These are phyloP conservation scores for Populus davidiana DNA, from an alignment of 345 rosid species.

Conservation along the genomic window DNA sequence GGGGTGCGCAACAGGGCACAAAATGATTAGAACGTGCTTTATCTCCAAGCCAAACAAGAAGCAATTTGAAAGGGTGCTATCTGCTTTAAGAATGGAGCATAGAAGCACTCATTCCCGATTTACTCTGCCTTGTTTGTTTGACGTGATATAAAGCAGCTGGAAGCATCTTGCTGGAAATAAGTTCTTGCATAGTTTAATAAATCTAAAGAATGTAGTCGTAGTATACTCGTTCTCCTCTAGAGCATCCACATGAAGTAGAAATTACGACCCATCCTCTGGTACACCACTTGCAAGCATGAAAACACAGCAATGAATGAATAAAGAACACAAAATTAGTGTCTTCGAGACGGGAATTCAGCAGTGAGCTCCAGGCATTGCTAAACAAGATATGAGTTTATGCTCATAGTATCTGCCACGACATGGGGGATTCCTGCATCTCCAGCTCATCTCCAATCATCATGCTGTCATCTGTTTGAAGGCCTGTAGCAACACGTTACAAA, in stretches of 20 bases:
- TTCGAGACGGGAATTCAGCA: neutral
- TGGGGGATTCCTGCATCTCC: too few relatives aligned
- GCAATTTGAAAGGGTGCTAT: neutral
- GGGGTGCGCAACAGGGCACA: neutral
- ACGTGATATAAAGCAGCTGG: neutral
- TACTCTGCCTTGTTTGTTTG: neutral
- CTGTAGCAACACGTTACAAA: slow-evolving; percentile 18
- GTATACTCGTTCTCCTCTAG: neutral
- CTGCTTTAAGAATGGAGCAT: neutral
- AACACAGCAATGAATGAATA: neutral
- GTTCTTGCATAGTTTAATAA: neutral
- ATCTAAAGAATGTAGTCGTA: neutral
- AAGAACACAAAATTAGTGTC: neutral
- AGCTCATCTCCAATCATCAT: neutral
- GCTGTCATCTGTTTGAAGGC: slow-evolving; percentile 15
- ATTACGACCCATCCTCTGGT: neutral
- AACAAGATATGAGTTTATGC: neutral
- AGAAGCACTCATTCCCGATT: neutral
- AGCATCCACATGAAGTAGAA: neutral
- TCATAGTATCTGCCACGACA: neutral
- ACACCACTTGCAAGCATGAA: neutral
- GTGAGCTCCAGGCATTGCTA: neutral
- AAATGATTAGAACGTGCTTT: neutral
- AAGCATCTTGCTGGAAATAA: too few relatives aligned
- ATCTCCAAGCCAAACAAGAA: neutral